Percentiles rank a stretch among this genome's conserved stretches.
phyloP scores from a whole-genome alignment of 805 yeast species.

The Kuraishia borneana region DNA sequence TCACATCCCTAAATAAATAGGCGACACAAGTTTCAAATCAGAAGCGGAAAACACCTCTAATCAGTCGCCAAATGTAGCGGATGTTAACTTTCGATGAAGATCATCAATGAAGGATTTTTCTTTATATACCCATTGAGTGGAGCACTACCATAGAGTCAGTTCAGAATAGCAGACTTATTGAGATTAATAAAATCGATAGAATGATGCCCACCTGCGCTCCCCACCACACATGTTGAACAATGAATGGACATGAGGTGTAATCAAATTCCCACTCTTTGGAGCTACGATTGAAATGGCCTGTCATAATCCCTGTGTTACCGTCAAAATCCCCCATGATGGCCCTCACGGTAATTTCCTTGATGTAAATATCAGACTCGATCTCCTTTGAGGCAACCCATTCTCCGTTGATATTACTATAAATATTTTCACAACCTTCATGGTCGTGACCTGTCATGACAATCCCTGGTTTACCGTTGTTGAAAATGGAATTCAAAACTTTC shows the following conservation, averaged over 20 bases:
- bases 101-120: background rate
- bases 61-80: constrained; percentile 13
- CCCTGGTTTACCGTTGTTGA: constrained; percentile 59
- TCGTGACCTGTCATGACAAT: constrained; percentile 90
- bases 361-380: constrained; percentile 20
- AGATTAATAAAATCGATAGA: constrained; percentile 26
- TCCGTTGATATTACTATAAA: constrained; percentile 39
- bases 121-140: background rate
- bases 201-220: constrained; percentile 48
- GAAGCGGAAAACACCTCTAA: constrained; percentile 7
- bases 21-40: too few relatives aligned
- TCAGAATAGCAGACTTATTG: constrained; percentile 10
- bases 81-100: constrained; percentile 7
- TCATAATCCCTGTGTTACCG: constrained; percentile 79
- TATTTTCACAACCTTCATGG: constrained; percentile 83
- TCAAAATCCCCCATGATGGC: constrained; percentile 95
- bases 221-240: constrained; percentile 95
- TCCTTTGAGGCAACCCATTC: constrained; percentile 52
- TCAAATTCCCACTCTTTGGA: constrained; percentile 49
- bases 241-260: constrained; percentile 69
- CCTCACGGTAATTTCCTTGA: constrained; percentile 75
- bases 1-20: constrained; percentile 21
- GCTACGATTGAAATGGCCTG: constrained; percentile 49
- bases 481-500: constrained; percentile 58
- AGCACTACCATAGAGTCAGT: background rate